A percentile compares a stretch with the other conserved stretches of the same genome.
Evolutionary conservation across 1,284 basidiomycete species (phyloP).

Genomic region (Afroboletus lepidellus): DNA sequence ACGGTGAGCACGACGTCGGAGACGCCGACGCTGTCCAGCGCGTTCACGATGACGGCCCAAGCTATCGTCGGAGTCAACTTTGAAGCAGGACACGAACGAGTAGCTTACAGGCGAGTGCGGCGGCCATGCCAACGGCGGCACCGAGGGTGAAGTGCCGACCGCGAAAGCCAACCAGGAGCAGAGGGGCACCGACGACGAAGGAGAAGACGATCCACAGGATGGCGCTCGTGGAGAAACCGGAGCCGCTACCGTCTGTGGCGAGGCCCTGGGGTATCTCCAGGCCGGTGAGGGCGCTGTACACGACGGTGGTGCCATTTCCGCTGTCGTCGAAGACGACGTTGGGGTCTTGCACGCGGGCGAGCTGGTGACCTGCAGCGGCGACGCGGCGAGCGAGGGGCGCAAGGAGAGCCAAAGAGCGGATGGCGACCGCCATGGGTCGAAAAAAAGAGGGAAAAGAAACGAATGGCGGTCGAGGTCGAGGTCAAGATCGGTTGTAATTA

Average conservation of each 20-base stretch:
- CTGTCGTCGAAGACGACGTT: constrained; percentile 37
- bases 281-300: constrained; percentile 46
- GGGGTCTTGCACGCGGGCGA: constrained; percentile 25
- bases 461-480: background rate
- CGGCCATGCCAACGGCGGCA: constrained; percentile 49
- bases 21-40: constrained; percentile 45
- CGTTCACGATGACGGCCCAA: constrained; percentile 62
- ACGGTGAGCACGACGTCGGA: constrained; percentile 51
- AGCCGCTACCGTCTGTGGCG: constrained; percentile 59
- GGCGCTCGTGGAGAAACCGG: constrained; percentile 46
- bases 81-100: background rate
- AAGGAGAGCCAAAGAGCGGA: constrained; percentile 21
- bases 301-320: constrained; percentile 39
- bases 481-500: too few relatives aligned
- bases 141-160: constrained; percentile 56
- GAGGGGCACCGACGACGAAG: constrained; percentile 49
- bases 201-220: constrained; percentile 57
- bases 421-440: constrained; percentile 28
- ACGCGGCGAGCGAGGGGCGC: constrained; percentile 13
- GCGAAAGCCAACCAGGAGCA: constrained; percentile 55
- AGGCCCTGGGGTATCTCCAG: constrained; percentile 48
- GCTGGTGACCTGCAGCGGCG: constrained; percentile 15
- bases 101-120: constrained; percentile 47
- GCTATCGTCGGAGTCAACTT: constrained; percentile 30
- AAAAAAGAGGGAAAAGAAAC: constrained; percentile 10